A percentile compares a stretch with the other conserved stretches of the same genome.
phyloP scores from a whole-genome alignment of 2,329 filamentous ascomycete genomes.

The Coniochaeta sp. region DNA sequence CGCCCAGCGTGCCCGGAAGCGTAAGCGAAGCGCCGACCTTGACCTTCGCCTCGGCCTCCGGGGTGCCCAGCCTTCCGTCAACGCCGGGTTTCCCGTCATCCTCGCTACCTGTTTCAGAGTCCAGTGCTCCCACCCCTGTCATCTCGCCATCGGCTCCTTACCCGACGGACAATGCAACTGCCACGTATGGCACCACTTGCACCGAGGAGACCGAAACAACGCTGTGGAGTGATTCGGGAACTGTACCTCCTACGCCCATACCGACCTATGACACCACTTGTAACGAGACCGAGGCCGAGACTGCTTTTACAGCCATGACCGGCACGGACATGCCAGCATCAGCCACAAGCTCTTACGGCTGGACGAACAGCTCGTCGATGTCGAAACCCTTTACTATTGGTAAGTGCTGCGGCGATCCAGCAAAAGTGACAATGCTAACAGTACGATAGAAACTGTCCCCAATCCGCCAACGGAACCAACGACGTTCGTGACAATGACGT shows the following conservation, averaged over 20 bases:
- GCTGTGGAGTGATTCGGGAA: neutral
- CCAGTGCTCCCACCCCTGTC: neutral
- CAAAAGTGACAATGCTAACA: neutral
- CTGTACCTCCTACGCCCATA: neutral
- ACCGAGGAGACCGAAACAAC: slow-evolving; percentile 1
- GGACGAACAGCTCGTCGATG: neutral
- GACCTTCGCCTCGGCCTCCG: neutral
- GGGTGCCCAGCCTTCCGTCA: neutral
- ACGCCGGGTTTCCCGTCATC: neutral
- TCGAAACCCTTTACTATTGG: neutral
- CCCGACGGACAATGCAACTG: neutral
- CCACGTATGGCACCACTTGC: neutral
- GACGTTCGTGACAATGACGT: slow-evolving; percentile 11
- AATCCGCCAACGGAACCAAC: neutral
- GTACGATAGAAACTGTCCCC: neutral
- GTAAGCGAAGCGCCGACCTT: neutral
- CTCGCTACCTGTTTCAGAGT: neutral
- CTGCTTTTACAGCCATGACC: slow-evolving; percentile 3
- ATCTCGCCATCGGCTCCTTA: neutral
- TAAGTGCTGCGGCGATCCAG: neutral
- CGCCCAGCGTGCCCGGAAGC: too few species aligned
- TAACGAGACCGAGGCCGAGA: slow-evolving; percentile 10
- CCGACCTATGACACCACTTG: slow-evolving; percentile 8
- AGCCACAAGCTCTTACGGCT: neutral
- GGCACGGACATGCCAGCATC: neutral